phyloP scores from a whole-genome alignment of 164 flowering plant species.

The Santalum album region DNA sequence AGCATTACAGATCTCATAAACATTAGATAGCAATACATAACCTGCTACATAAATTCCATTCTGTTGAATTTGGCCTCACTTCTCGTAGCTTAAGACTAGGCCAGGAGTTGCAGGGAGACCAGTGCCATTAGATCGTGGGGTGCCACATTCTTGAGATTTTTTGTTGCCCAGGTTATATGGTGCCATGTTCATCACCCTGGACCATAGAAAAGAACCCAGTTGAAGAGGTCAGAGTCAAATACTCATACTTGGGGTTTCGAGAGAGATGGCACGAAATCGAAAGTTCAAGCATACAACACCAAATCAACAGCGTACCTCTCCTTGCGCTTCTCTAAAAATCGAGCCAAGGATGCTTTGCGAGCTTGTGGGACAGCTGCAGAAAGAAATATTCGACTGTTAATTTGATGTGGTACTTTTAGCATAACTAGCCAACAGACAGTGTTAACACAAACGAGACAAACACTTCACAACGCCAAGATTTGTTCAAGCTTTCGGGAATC shows the following conservation, averaged over 20 bases:
- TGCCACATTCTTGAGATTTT: constrained; percentile 19
- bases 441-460: too few relatives aligned
- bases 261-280: too few relatives aligned
- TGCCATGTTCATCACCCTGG: constrained; percentile 33
- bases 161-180: constrained; percentile 34
- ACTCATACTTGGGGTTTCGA: too few relatives aligned
- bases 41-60: constrained; percentile 5
- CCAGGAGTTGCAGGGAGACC: constrained; percentile 13
- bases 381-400: neutral
- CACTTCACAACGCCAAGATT: too few relatives aligned
- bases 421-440: too few relatives aligned
- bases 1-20: neutral
- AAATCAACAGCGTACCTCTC: constrained; percentile 45
- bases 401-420: neutral
- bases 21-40: constrained; percentile 8
- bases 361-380: constrained; percentile 69
- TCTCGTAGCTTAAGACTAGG: constrained; percentile 3
- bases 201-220: neutral
- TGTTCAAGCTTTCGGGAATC: too few relatives aligned
- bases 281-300: too few relatives aligned
- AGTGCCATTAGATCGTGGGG: constrained; percentile 15
- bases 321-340: constrained; percentile 86
- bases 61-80: too few relatives aligned
- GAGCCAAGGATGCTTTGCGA: constrained; percentile 81
- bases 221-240: too few relatives aligned